Conservation (phyloP, 1,284 basidiomycete genomes). For the Malassezia caprae region DNA sequence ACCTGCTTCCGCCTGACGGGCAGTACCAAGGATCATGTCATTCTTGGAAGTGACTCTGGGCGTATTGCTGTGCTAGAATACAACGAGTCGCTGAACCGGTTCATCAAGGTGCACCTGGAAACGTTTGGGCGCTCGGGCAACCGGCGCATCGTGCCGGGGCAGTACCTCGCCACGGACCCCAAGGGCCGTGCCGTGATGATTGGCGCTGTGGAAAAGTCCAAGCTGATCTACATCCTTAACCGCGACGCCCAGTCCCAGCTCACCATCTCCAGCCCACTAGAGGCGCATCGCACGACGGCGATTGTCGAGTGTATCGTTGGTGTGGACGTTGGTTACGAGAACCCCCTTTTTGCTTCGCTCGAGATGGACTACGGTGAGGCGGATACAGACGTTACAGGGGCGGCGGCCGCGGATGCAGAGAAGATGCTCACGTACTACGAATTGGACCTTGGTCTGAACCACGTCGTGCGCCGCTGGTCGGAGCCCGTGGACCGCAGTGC, state of each 20-base stretch:
- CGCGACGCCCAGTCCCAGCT: constrained; percentile 45
- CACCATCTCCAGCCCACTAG: constrained; percentile 46
- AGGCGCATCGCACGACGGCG: constrained; percentile 37
- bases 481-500: constrained; percentile 37
- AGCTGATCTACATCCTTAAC: constrained; percentile 46
- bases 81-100: constrained; percentile 27
- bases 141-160: constrained; percentile 42
- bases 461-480: constrained; percentile 46
- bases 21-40: constrained; percentile 40
- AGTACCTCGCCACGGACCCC: constrained; percentile 45
- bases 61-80: constrained; percentile 44
- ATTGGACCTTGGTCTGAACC: constrained; percentile 47
- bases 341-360: constrained; percentile 44
- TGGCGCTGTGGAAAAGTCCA: constrained; percentile 43
- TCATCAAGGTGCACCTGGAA: constrained; percentile 41
- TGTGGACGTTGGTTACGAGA: constrained; percentile 47
- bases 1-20: constrained; percentile 40
- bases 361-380: constrained; percentile 46
- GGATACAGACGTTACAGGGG: constrained; percentile 40
- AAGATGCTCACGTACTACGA: constrained; percentile 47
- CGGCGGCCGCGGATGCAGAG: constrained; percentile 28
- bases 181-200: constrained; percentile 46
- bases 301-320: constrained; percentile 44
- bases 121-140: constrained; percentile 45
- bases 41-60: constrained; percentile 45